Base-by-base conservation (phyloP, 1,284 basidiomycete genomes). In the Marasmius fiardii region DNA sequence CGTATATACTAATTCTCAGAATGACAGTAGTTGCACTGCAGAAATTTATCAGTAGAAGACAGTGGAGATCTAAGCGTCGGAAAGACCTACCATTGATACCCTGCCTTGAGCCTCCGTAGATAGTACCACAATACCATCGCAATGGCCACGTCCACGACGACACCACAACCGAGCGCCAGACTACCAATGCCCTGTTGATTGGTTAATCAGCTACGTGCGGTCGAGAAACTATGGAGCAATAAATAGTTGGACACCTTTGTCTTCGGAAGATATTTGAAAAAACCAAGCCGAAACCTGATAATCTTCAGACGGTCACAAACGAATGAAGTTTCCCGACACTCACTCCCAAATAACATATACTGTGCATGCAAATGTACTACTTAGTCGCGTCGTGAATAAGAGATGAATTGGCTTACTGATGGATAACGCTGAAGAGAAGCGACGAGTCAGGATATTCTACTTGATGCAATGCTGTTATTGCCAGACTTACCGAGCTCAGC, bases 81-180 rank as follows among this genome's bases (percentile, higher is more conserved):
- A 14, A 23, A 3, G 8, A 57, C 67, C 41, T 63, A 74, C 71
- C 62, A 61, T 41, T 60, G 58, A 26, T 71, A 63, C n/a, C 74
- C 74, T 1, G 74, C 76, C 45, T 75, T 68, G n/a, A 77, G 63
- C 20, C 66, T 60, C 52, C 71, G 71, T 33, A 78, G 61, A 62
- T 71, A 78, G 53, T 63, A 73, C 56, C 72, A 76, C 10, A 78
- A 64, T 0, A 75, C 63, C 1, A 62, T 63, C 18, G 76, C 74
- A 2, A 71, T 76, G 3, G 75, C 51, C n/a, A 77, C 57, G 56
- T 78, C 76, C 4, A 75, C 77, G 14, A 65, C 52, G 11, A 74
- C 74, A 12, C 76, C 75, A 5, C 70, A 62, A 10, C 66, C 71
- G 26, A 78, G 63, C 4, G 75, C 73, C 31, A 74, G 61, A 4